Base-by-base conservation (phyloP, 2,329 filamentous ascomycete species). In the Neonectria ditissima region DNA sequence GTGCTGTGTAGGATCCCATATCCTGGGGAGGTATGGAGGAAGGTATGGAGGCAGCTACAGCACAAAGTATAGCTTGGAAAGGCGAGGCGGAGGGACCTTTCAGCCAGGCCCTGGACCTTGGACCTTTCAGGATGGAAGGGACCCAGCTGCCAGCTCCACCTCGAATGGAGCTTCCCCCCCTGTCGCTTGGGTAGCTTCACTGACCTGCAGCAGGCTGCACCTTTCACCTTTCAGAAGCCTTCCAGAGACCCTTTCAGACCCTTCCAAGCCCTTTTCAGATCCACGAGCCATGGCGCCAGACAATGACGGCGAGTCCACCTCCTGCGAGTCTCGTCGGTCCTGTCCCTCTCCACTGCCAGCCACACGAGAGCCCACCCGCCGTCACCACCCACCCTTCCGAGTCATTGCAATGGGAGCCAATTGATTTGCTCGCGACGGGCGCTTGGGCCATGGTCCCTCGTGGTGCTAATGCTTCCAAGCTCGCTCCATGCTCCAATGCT, bases 381-480 rank as follows among this genome's bases (percentile, higher is more conserved):
- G 59, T 51, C 63, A 66, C 61, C 62, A 69, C 68, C 61, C 62
- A 69, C 68, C 71, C 69, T 65, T 69, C 62, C 71, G 71, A 73
- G 71, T 73, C 71, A 73, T 73, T 73, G 71, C 71, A 73, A 70
- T 73, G 67, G 69, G 68, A 71, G 64, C 71, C 68, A 73, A 71
- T 73, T 73, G 71, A 73, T 73, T 73, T 73, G 71, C 59, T 64
- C 62, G 56, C 55, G 58, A 63, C 50, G 52, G 59, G 62, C 71
- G 71, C 71, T 73, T 67, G 69, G 71, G 65, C 68, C 69, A 72
- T 63, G 56, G 55, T 47, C 48, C 62, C 56, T 67, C 51, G 63
- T 68, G 69, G 57, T 73, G 67, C 65, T 69, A 69, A 70, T 70
- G 60, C 66, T 65, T 62, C 59, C 62, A 54, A 50, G 47, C 53